Conservation (phyloP, 306 rosid genomes). For the Pterocarpus santalinus region DNA sequence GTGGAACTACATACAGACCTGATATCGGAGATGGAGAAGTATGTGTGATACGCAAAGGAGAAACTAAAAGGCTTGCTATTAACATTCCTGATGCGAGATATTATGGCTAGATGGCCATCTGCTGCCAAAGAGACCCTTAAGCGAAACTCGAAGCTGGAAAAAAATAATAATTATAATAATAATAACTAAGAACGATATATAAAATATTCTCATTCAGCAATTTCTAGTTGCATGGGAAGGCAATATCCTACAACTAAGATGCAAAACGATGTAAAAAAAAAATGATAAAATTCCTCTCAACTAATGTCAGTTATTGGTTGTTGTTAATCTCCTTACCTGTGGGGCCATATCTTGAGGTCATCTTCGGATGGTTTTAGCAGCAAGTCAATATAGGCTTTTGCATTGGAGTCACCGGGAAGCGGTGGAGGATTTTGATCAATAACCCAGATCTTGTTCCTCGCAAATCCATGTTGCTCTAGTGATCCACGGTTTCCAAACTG, state of each 20-base stretch:
- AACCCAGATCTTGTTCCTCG: conserved; percentile 79
- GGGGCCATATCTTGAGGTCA: conserved; percentile 88
- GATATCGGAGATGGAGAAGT: conserved; percentile 83
- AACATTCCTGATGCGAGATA: conserved; percentile 84
- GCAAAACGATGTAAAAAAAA: too few species aligned
- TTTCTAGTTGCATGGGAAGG: not conserved
- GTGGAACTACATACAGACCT: conserved; percentile 54
- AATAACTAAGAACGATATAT: conserved; percentile 2
- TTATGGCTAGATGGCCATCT: conserved; percentile 66
- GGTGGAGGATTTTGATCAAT: conserved; percentile 78
- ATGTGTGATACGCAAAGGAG: conserved; percentile 83
- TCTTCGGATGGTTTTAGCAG: conserved; percentile 79
- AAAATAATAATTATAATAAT: not conserved
- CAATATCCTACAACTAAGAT: not conserved
- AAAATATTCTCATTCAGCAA: conserved; percentile 23
- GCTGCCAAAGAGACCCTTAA: conserved; percentile 75
- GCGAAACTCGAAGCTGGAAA: conserved; percentile 86
- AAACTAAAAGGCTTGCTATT: conserved; percentile 87
- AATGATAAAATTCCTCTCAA: too few species aligned
- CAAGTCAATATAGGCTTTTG: conserved; percentile 69
- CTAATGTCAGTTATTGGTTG: too few species aligned
- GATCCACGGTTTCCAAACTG: conserved; percentile 83
- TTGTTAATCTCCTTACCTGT: conserved; percentile 51
- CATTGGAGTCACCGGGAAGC: conserved; percentile 60
- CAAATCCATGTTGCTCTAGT: conserved; percentile 90